Evolutionary conservation across 345 rosid species (phyloP), one percentile per base, ranked within the genome.

Genomic region (Triadica sebifera): DNA sequence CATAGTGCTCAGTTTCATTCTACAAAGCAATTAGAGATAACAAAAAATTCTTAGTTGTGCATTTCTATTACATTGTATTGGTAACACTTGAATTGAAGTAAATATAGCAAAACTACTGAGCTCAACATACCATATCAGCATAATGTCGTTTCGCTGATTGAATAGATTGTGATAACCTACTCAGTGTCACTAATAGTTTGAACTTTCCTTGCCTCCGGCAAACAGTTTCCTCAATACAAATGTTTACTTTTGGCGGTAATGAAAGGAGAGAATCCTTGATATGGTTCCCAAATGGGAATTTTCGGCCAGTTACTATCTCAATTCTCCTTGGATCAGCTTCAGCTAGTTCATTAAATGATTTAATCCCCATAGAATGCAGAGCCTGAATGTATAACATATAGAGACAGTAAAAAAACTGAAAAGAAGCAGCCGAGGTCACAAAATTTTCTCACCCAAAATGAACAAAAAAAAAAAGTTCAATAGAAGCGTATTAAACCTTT

Each of bases 271-370:
- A 89, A 62, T 95, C 99, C 85, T 95, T 95, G 77, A 95, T 91
- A 77, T 93, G 97, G 83, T 95, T 93, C 78, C 98, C 98, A 75
- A 93, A 95, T 52, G 99, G 97, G 83, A 85, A 95, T 72, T 93
- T 93, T 67, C 98, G 80, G 71, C 99, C 94, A 2, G 98, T 91
- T 72, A 91, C 91, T 74, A 95, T 90, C 87, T 91, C 99, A 78
- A 93, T 93, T 81, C 91, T 90, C 71, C 99, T 89, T 19, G 99
- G 98, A 85, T 95, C 99, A 78, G 97, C 96, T 79, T 89, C 90
- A 66, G 94, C 90, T 74, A 93, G 88, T 78, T 88, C 82, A 79
- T 89, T 94, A 82, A 95, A 95, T 70, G 99, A 89, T 77, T 79
- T 86, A 69, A 95, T 82, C 73, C 95, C 96, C 99, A 93, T 90